Evolutionary conservation across 176 grass and related monocot species (phyloP).

Genomic region (Urochloa ruziziensis): DNA sequence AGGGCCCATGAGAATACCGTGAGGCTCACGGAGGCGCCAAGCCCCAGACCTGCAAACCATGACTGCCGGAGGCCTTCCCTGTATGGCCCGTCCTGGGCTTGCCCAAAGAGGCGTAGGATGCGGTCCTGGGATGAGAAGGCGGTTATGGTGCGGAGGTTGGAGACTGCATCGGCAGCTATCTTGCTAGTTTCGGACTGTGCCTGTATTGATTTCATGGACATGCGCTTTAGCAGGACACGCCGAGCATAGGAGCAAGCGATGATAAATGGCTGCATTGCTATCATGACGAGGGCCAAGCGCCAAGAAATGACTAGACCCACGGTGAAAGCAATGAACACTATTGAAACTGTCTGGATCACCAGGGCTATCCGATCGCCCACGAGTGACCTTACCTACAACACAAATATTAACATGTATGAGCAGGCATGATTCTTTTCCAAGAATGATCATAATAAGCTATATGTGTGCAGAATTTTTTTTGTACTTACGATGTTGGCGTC

Average conservation of each 20-base stretch:
- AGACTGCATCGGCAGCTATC: conserved; percentile 80
- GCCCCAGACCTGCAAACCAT: conserved; percentile 72
- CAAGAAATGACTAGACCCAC: conserved; percentile 84
- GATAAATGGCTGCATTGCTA: conserved; percentile 79
- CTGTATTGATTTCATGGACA: conserved; percentile 65
- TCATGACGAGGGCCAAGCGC: conserved; percentile 77
- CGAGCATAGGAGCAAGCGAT: conserved; percentile 76
- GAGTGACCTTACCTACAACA: conserved; percentile 67
- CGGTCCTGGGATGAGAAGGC: conserved; percentile 91
- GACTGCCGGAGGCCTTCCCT: conserved; percentile 66
- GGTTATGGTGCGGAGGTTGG: conserved; percentile 74
- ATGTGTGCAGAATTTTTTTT: background rate
- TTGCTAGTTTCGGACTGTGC: conserved; percentile 75
- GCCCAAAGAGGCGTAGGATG: conserved; percentile 44
- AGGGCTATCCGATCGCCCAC: conserved; percentile 82
- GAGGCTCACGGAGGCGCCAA: conserved; percentile 67
- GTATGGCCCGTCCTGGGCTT: conserved; percentile 58
- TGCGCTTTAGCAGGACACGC: conserved; percentile 71
- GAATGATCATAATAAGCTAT: background rate
- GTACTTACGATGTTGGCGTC: background rate
- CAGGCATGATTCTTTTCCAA: background rate
- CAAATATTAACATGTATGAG: background rate
- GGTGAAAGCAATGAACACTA: conserved; percentile 61
- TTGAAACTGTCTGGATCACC: conserved; percentile 71
- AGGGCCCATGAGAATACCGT: conserved; percentile 80